A percentile compares a stretch with the other conserved stretches of the same genome.
These are phyloP conservation scores for Xylogone sp. DNA, from an alignment of 2,329 filamentous ascomycete species.

Conservation along the genomic window DNA sequence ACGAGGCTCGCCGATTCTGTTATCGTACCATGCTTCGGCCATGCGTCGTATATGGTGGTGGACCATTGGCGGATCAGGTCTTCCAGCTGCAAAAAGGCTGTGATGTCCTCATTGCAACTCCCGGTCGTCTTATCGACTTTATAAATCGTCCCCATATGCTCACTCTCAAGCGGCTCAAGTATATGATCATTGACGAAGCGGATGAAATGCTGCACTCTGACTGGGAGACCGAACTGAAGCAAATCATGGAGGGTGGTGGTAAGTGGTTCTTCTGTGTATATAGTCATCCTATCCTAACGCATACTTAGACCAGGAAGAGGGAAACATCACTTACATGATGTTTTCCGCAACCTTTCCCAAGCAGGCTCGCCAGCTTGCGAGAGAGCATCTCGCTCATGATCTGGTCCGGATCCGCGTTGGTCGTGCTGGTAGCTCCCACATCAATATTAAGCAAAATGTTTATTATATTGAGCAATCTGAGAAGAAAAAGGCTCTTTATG, in stretches of 20 bases:
- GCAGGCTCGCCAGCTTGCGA: conserved; percentile 70
- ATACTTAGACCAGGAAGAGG: conserved; percentile 70
- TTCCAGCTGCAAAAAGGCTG: conserved; percentile 77
- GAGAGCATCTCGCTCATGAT: conserved; percentile 67
- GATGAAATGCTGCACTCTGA: conserved; percentile 83
- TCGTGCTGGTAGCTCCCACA: conserved; percentile 76
- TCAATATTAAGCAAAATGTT: conserved; percentile 78
- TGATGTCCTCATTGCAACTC: conserved; percentile 83
- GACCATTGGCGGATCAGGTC: conserved; percentile 65
- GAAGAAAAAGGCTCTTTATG: conserved; percentile 70
- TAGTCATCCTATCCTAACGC: conserved; percentile 10
- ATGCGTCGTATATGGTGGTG: conserved; percentile 84
- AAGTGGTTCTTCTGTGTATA: conserved; percentile 32
- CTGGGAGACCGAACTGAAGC: conserved; percentile 73
- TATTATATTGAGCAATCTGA: conserved; percentile 58
- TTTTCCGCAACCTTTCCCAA: conserved; percentile 96
- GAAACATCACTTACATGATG: conserved; percentile 67
- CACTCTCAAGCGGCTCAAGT: conserved; percentile 72
- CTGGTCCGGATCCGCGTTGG: conserved; percentile 83
- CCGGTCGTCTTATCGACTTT: conserved; percentile 81
- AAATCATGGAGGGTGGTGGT: conserved; percentile 80
- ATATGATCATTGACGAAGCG: conserved; percentile 85
- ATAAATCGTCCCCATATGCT: conserved; percentile 68
- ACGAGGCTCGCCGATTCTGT: conserved; percentile 87
- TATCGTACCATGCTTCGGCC: conserved; percentile 94